These are phyloP conservation scores for Pontederia crassipes DNA, from an alignment of 176 grass and related monocot genomes.

Conservation along the genomic window DNA sequence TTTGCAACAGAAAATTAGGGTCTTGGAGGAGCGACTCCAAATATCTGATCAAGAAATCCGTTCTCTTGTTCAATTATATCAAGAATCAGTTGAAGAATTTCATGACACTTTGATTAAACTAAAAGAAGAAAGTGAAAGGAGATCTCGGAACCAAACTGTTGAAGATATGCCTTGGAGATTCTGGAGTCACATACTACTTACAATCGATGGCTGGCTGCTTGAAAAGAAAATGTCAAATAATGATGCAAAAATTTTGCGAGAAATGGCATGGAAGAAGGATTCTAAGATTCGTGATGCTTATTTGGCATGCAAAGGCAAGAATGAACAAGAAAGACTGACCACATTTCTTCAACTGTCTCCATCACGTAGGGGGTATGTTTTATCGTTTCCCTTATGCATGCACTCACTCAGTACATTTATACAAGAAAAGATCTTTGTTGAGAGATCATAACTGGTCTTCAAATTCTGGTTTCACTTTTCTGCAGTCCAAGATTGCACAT, in stretches of 20 bases:
- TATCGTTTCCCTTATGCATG: background rate
- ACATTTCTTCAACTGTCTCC: constrained; percentile 62
- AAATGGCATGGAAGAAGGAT: constrained; percentile 77
- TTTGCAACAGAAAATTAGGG: constrained; percentile 54
- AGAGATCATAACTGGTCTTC: constrained; percentile 2
- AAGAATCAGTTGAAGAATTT: constrained; percentile 70
- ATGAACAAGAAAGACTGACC: constrained; percentile 59
- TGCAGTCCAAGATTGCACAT: constrained; percentile 76
- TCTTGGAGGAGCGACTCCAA: constrained; percentile 50
- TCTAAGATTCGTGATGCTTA: constrained; percentile 53
- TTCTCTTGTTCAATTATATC: constrained; percentile 70
- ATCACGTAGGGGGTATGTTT: constrained; percentile 47
- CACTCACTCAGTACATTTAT: background rate
- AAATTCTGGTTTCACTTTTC: constrained; percentile 21
- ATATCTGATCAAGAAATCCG: constrained; percentile 56
- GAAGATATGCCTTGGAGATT: constrained; percentile 53
- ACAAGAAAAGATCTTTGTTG: background rate
- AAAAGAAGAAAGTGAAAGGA: constrained; percentile 65
- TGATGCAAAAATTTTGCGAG: constrained; percentile 51
- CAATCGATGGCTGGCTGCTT: constrained; percentile 85
- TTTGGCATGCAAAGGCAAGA: constrained; percentile 54
- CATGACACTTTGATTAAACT: constrained; percentile 55
- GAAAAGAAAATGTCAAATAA: constrained; percentile 72
- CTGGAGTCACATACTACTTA: constrained; percentile 72
- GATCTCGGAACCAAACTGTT: constrained; percentile 23